Conservation (phyloP, 106 monocot genomes). For the Ottelia alismoides region DNA sequence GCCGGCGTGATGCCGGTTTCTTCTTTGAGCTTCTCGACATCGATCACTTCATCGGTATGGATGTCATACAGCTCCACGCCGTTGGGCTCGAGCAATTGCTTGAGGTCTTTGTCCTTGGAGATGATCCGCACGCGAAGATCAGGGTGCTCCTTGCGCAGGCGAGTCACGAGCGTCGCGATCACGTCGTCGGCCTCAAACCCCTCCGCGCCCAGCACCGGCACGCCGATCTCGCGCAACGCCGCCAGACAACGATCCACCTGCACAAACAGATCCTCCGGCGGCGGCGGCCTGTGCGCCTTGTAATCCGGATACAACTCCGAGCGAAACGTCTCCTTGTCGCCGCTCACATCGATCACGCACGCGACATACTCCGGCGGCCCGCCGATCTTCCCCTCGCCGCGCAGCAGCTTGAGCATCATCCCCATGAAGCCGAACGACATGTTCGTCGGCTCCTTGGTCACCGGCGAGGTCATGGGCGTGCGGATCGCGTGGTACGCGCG, state of each 20-base stretch:
- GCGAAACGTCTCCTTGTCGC: background rate
- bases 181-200: background rate
- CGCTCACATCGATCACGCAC: background rate
- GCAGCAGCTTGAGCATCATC: background rate
- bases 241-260: background rate
- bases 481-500: background rate
- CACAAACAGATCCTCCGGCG: background rate
- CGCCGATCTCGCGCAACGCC: background rate
- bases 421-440: background rate
- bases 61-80: too few relatives aligned
- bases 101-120: background rate
- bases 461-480: background rate
- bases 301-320: background rate
- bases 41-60: too few relatives aligned
- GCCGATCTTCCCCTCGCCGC: background rate
- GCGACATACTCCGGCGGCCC: background rate
- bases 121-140: background rate
- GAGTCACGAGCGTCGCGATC: background rate
- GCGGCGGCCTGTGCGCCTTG: background rate
- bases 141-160: background rate
- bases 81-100: background rate
- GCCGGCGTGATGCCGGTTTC: too few relatives aligned
- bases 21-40: too few relatives aligned
- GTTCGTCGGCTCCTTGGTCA: background rate
- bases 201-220: background rate